A percentile compares a stretch with the other conserved stretches of the same genome.
Conservation (phyloP, 805 yeast genomes). For the Candida caryicola region DNA sequence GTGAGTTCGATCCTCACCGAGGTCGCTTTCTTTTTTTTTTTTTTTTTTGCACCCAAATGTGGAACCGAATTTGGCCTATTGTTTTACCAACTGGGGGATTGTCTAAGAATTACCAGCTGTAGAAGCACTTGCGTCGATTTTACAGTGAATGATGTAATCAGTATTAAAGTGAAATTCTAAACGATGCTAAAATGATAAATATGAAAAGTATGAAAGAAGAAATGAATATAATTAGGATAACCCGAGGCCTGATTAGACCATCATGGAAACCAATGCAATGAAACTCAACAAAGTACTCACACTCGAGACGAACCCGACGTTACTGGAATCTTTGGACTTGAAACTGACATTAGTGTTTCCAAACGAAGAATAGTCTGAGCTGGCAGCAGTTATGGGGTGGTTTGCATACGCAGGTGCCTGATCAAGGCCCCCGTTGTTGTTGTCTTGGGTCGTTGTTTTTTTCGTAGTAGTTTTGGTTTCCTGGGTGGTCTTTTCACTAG, state of each 20-base stretch:
- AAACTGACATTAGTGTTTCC: constrained; percentile 3
- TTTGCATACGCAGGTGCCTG: constrained; percentile 6
- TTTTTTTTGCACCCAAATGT: constrained; percentile 7
- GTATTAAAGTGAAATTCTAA: neutral
- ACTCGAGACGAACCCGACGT: neutral
- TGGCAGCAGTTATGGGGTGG: constrained; percentile 10
- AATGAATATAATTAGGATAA: neutral
- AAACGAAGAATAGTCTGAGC: constrained; percentile 10
- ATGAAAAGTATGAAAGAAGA: neutral
- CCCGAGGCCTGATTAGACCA: neutral
- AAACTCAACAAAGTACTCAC: constrained; percentile 1
- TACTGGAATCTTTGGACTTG: constrained; percentile 1
- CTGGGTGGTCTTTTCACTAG: neutral
- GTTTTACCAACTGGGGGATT: too few species aligned
- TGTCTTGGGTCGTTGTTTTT: neutral
- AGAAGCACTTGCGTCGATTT: too few species aligned
- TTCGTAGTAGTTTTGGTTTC: neutral
- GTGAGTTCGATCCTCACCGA: constrained; percentile 18
- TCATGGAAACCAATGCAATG: constrained; percentile 4
- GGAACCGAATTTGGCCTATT: too few species aligned
- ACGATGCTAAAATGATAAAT: neutral
- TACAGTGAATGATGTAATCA: neutral
- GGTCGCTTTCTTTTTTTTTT: constrained; percentile 11
- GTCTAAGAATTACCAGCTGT: too few species aligned
- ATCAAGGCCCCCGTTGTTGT: neutral